Percentiles rank a stretch among this genome's conserved stretches.
Evolutionary conservation across 2,329 filamentous ascomycete genomes (phyloP).

Genomic region (Cordyceps fumosorosea): DNA sequence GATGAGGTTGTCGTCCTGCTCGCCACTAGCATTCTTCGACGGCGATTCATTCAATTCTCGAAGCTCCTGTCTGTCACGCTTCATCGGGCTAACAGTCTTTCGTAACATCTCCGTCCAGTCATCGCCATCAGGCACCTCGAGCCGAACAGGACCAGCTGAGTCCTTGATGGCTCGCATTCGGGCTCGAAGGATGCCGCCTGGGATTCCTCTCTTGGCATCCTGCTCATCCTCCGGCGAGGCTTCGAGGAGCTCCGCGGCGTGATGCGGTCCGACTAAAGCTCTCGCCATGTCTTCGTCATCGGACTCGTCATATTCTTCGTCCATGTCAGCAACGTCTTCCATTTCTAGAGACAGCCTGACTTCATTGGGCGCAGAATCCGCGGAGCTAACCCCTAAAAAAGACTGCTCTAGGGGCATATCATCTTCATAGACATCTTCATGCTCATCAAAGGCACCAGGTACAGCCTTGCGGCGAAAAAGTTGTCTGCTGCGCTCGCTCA

Average conservation of each 20-base stretch:
- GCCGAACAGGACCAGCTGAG: constrained; percentile 49
- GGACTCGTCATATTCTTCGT: constrained; percentile 70
- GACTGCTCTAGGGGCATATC: constrained; percentile 55
- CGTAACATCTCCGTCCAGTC: constrained; percentile 93
- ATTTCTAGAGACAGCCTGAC: constrained; percentile 56
- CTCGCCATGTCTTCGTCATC: constrained; percentile 70
- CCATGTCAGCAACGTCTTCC: constrained; percentile 49
- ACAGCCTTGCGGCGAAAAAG: constrained; percentile 48
- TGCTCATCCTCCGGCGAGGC: constrained; percentile 48
- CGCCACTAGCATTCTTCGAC: constrained; percentile 24
- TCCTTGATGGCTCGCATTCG: constrained; percentile 58
- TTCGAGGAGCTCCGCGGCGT: constrained; percentile 66
- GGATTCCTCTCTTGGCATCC: constrained; percentile 40
- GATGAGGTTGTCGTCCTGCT: constrained; percentile 45
- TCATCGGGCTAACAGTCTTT: constrained; percentile 88
- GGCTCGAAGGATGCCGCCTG: constrained; percentile 56
- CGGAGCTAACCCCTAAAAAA: constrained; percentile 93
- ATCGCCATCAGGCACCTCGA: constrained; percentile 61
- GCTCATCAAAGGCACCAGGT: constrained; percentile 75
- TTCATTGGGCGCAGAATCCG: constrained; percentile 64
- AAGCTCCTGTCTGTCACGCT: constrained; percentile 76
- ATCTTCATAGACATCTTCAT: constrained; percentile 47
- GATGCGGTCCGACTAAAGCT: constrained; percentile 66
- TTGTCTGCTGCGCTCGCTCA: constrained; percentile 50
- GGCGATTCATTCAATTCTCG: constrained; percentile 53